These are phyloP conservation scores for Typha latifolia DNA, from an alignment of 176 grass and related monocot genomes.

Conservation along the genomic window DNA sequence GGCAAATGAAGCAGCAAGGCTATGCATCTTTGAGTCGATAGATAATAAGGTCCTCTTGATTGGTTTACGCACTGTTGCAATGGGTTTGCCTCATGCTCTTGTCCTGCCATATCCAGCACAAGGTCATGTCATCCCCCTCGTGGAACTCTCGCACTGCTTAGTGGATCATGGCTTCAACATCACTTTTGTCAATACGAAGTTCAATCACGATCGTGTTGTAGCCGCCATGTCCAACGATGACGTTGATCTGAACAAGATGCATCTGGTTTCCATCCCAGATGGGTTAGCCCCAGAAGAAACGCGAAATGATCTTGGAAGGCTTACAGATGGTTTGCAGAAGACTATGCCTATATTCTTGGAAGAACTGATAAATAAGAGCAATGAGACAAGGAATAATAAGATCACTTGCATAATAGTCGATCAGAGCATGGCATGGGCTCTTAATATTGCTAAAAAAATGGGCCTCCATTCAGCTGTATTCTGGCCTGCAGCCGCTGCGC, in stretches of 20 bases:
- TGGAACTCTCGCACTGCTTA: slow-evolving; percentile 69
- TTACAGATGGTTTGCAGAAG: slow-evolving; percentile 15
- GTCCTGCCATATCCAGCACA: slow-evolving; percentile 54
- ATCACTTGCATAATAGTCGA: slow-evolving; percentile 43
- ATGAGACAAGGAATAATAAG: slow-evolving; percentile 21
- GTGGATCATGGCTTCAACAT: slow-evolving; percentile 63
- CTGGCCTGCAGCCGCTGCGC: slow-evolving; percentile 34
- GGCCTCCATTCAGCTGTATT: slow-evolving; percentile 26
- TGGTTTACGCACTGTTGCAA: too few species aligned
- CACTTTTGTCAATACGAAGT: slow-evolving; percentile 71
- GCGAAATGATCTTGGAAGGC: slow-evolving; percentile 28
- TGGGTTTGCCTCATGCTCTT: slow-evolving; percentile 21
- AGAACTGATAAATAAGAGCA: slow-evolving; percentile 23
- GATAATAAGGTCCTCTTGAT: too few species aligned
- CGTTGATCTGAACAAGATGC: slow-evolving; percentile 16
- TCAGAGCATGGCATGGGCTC: slow-evolving; percentile 31
- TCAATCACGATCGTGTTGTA: slow-evolving; percentile 39
- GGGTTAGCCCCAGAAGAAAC: slow-evolving; percentile 50
- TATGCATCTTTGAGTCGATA: too few species aligned
- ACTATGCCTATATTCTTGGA: slow-evolving; percentile 34
- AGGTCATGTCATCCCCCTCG: slow-evolving; percentile 56
- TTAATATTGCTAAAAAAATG: slow-evolving; percentile 22
- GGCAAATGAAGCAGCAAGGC: too few species aligned
- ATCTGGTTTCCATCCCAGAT: slow-evolving; percentile 52
- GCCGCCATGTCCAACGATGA: slow-evolving; percentile 19